Evolutionary conservation across 75 land plant species (phyloP).

Genomic region (Isoetes taiwanensis): DNA sequence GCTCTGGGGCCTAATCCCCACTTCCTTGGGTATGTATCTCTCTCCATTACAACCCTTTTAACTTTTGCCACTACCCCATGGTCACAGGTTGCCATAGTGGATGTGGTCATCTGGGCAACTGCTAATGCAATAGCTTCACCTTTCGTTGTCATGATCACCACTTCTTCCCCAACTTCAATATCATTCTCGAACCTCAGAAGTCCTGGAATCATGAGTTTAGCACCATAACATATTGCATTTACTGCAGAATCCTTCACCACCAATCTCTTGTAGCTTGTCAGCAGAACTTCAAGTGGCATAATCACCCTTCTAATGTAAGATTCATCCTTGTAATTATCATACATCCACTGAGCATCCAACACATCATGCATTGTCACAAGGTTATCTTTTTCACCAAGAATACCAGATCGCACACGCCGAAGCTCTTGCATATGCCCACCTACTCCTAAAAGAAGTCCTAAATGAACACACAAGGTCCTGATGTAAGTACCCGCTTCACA

Average conservation of each 20-base stretch:
- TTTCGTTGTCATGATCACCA: conserved; percentile 90
- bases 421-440: conserved; percentile 98
- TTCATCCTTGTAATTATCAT: conserved; percentile 78
- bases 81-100: conserved; percentile 94
- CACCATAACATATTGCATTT: conserved; percentile 95
- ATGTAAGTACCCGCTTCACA: conserved; percentile 95
- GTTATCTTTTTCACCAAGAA: conserved; percentile 84
- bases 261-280: conserved; percentile 78
- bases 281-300: conserved; percentile 79
- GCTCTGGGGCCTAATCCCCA: conserved; percentile 95
- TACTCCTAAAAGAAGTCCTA: conserved; percentile 73
- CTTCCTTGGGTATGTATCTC: conserved; percentile 93
- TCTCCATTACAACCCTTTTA: conserved; percentile 96
- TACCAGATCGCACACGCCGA: conserved; percentile 79
- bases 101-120: conserved; percentile 91
- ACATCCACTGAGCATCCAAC: conserved; percentile 83
- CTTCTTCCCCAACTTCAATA: conserved; percentile 76
- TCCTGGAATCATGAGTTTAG: conserved; percentile 96
- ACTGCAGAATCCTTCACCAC: conserved; percentile 94
- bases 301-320: conserved; percentile 65
- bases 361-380: conserved; percentile 96
- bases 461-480: conserved; percentile 77
- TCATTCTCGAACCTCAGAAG: conserved; percentile 83
- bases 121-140: conserved; percentile 94
- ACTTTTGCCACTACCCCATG: conserved; percentile 89